These are phyloP conservation scores for Hypoxylon sp. DNA, from an alignment of 2,329 filamentous ascomycete genomes.

Conservation along the genomic window DNA sequence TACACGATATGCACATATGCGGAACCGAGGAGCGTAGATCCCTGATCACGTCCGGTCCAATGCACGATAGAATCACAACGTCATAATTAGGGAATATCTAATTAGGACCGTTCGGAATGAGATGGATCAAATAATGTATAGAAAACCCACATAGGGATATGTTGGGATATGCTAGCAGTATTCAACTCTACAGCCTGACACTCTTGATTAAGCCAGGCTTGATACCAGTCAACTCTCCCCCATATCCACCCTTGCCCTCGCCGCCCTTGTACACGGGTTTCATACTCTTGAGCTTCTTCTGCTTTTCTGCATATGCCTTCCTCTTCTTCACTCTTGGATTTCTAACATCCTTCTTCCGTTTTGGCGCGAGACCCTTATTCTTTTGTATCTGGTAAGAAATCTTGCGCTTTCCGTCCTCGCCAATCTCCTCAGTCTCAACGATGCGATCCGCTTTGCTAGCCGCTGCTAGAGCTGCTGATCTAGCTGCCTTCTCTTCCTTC, in stretches of 20 bases:
- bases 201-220: conserved; percentile 95
- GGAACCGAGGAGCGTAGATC: neutral
- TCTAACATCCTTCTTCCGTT: conserved; percentile 91
- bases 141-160: conserved; percentile 1
- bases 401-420: conserved; percentile 88
- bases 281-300: conserved; percentile 95
- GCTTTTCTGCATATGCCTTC: conserved; percentile 95
- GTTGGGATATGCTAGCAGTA: neutral
- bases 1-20: conserved; percentile 16
- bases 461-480: conserved; percentile 68
- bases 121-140: conserved; percentile 1
- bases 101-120: neutral
- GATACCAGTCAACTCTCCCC: conserved; percentile 94
- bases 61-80: neutral
- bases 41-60: neutral
- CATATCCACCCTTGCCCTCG: conserved; percentile 87
- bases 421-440: conserved; percentile 77
- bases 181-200: conserved; percentile 78
- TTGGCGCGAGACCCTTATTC: conserved; percentile 94
- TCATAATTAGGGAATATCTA: neutral
- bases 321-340: conserved; percentile 99
- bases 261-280: conserved; percentile 89
- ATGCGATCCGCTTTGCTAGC: conserved; percentile 76
- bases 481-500: conserved; percentile 78
- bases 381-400: conserved; percentile 96